phyloP scores from a whole-genome alignment of 176 grass and related monocot species.

The Metroxylon sagu region DNA sequence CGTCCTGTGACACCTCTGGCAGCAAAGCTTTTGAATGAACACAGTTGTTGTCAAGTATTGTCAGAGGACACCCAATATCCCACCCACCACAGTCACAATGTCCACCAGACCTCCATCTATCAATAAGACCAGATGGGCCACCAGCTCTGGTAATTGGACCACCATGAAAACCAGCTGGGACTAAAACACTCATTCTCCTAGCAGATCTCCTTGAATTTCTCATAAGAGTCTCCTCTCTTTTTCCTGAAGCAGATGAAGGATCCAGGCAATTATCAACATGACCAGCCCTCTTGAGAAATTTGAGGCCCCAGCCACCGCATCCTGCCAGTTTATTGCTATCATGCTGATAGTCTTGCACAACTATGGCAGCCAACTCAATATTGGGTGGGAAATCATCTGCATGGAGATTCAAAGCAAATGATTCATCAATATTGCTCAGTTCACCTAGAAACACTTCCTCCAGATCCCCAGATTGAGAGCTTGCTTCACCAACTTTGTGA shows the following conservation, averaged over 20 bases:
- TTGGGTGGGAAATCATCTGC: conserved; percentile 21
- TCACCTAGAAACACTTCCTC: conserved; percentile 2
- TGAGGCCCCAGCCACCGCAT: conserved; percentile 40
- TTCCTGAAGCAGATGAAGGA: neutral
- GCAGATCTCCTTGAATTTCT: conserved; percentile 1
- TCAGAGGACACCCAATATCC: conserved; percentile 40
- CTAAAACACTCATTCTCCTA: conserved; percentile 15
- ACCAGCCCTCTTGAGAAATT: conserved; percentile 25
- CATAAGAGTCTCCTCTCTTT: conserved; percentile 6
- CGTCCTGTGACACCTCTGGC: too few relatives aligned
- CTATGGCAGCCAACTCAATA: conserved; percentile 29
- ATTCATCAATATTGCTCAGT: conserved; percentile 21
- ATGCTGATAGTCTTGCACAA: conserved; percentile 21
- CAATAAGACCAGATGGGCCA: conserved; percentile 24
- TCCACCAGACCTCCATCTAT: conserved; percentile 31
- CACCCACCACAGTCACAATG: conserved; percentile 42
- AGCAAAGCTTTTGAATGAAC: too few relatives aligned
- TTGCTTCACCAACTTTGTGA: conserved; percentile 5
- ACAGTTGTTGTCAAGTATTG: conserved; percentile 18
- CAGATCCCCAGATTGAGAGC: neutral
- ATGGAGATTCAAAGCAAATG: neutral
- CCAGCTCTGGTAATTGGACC: conserved; percentile 4
- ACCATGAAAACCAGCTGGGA: conserved; percentile 37
- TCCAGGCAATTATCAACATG: neutral
- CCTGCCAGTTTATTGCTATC: conserved; percentile 1